Percentiles rank a stretch among this genome's conserved stretches.
These are phyloP conservation scores for Candida railenensis DNA, from an alignment of 805 yeast species.

Conservation along the genomic window DNA sequence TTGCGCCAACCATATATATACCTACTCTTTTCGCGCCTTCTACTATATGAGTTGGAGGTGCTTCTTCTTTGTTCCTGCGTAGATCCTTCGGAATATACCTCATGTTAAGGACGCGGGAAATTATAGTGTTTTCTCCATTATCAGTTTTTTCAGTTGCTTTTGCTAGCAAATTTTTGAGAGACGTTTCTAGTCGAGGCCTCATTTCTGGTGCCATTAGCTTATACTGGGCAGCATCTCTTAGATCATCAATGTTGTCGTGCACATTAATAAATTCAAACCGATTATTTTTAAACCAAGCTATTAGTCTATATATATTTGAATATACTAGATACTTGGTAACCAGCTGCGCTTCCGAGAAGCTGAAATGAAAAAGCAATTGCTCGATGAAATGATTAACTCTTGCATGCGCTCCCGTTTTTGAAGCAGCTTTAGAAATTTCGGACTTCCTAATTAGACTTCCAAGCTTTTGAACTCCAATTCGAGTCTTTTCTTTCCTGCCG, in stretches of 20 bases:
- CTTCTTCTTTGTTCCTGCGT: background rate
- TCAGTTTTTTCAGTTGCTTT: background rate
- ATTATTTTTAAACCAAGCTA: slow-evolving; percentile 10
- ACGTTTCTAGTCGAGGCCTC: background rate
- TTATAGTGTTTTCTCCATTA: background rate
- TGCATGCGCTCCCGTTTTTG: background rate
- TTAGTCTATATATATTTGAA: background rate
- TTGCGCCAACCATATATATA: slow-evolving; percentile 5
- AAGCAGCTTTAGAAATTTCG: background rate
- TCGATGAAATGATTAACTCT: slow-evolving; percentile 1
- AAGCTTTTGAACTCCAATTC: slow-evolving; percentile 1
- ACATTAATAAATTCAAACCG: slow-evolving; percentile 7
- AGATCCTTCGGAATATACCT: slow-evolving; percentile 1
- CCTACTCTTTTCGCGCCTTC: slow-evolving; percentile 5
- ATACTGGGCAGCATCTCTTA: background rate
- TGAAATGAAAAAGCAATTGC: background rate
- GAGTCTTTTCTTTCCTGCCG: background rate
- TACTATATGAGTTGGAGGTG: slow-evolving; percentile 8
- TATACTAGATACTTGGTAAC: background rate
- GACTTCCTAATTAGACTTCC: slow-evolving; percentile 3
- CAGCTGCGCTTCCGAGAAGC: background rate
- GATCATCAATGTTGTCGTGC: background rate
- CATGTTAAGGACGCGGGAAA: background rate
- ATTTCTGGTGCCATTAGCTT: background rate
- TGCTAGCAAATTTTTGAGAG: background rate